A percentile compares a stretch with the other conserved stretches of the same genome.
Conservation (phyloP, 75 land plant species). For the Cupressus sempervirens region DNA sequence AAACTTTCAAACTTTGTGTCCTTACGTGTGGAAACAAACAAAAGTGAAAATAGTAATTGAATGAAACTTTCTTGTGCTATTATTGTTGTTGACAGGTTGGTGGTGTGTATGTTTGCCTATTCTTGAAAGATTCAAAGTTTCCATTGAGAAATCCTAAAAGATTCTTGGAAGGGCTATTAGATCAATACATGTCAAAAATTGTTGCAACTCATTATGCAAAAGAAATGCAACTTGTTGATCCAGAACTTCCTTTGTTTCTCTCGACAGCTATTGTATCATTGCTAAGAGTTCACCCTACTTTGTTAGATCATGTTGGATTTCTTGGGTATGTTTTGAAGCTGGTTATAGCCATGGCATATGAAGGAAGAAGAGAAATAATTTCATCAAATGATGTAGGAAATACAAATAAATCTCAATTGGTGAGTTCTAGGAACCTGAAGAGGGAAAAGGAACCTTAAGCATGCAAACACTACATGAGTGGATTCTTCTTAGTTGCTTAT, state of each 20-base stretch:
- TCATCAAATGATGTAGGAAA: too few species aligned
- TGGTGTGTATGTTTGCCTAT: slow-evolving; percentile 97
- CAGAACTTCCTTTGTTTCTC: slow-evolving; percentile 92
- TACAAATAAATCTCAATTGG: too few species aligned
- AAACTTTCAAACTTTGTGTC: neutral
- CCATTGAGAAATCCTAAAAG: slow-evolving; percentile 96
- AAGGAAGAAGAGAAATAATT: too few species aligned
- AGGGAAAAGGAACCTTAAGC: slow-evolving; percentile 30
- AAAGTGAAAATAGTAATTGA: neutral
- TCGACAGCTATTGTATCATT: slow-evolving; percentile 98
- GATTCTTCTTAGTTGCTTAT: slow-evolving; percentile 91
- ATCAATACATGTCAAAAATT: slow-evolving; percentile 89
- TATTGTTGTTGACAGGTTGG: slow-evolving; percentile 66
- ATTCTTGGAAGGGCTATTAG: slow-evolving; percentile 90
- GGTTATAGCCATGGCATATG: too few species aligned
- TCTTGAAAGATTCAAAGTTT: slow-evolving; percentile 97
- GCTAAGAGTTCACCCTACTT: slow-evolving; percentile 88
- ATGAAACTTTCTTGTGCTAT: neutral
- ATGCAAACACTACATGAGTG: slow-evolving; percentile 84
- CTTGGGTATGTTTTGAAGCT: too few species aligned
- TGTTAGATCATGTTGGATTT: slow-evolving; percentile 96
- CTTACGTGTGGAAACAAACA: neutral
- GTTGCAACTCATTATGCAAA: slow-evolving; percentile 81
- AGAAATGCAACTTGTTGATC: slow-evolving; percentile 55
- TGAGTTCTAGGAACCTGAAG: too few species aligned